Base-by-base conservation (phyloP, 768 basidiomycete genomes). In the Calocera cornea region DNA sequence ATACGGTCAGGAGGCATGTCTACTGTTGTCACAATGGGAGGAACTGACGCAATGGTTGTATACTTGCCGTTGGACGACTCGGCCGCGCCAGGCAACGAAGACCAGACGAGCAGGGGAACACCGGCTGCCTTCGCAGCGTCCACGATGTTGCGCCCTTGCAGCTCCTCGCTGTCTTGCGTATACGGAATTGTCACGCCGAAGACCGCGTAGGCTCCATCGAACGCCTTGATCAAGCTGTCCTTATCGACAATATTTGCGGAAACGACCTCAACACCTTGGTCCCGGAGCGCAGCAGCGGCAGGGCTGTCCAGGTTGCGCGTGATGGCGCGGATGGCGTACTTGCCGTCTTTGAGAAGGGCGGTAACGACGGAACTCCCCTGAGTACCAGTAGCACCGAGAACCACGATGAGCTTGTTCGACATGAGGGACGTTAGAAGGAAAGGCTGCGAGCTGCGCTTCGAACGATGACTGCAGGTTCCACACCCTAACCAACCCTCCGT, bases 331-430 rank as follows among this genome's bases (percentile, higher is more conserved):
- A 74, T 34, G 0, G 41, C 2, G 2, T 64, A 36, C 27, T 63
- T 17, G 10, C 50, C 60, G 36, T 64, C 34, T 1, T 40, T 47
- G 7, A 64, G 41, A 0, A 72, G 65, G 19, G 44, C 7, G 5
- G 5, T 47, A 7, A 47, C 44, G 8, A 47, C 44, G 8, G 44
- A 47, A 19, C 44, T 19, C 8, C 44, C 44, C 24, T 79, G 76
- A 11, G 67, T 66, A 17, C 78, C 78, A 19, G 78, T 79, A 2
- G 78, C 77, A 34, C 79, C 77, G 29, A 76, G 73, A 31, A 79
- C 75, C 1, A 72, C 72, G 36, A 77, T 72, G 41, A 77, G 67
- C n/a, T 65, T 67, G 64, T 70, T 72, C 7, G 36, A 38, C 36
- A 38, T 38, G 36, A 38, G n/a, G n/a, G n/a, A n/a, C n/a, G n/a